A percentile compares a stretch with the other conserved stretches of the same genome.
Conservation (phyloP, 2,329 filamentous ascomycete species). For the Cercospora sesami region DNA sequence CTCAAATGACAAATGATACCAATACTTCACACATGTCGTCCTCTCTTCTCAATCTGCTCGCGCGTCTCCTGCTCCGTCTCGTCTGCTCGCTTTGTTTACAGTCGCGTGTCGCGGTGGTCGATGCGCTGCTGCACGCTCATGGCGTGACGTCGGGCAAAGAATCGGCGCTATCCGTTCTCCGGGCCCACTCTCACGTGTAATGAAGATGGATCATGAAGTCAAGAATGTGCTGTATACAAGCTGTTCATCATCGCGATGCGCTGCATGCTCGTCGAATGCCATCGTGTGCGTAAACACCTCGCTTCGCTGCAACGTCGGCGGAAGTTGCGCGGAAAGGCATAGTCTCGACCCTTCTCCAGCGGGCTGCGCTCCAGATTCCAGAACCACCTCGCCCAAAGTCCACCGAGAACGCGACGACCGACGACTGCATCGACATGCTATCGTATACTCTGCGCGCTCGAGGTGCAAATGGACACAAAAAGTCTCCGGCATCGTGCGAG, state of each 20-base stretch:
- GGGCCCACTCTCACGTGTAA: neutral
- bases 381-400: neutral
- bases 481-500: neutral
- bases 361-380: neutral
- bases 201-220: neutral
- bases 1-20: conserved; percentile 33
- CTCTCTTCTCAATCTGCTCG: neutral
- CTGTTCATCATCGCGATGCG: neutral
- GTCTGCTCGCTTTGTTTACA: conserved; percentile 22
- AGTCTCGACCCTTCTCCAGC: neutral
- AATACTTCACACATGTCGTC: conserved; percentile 20
- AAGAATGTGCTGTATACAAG: neutral
- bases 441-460: neutral
- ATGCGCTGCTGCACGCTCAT: neutral
- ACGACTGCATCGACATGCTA: neutral
- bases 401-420: neutral
- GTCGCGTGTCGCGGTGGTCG: conserved; percentile 12
- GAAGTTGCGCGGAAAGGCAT: neutral
- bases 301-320: neutral
- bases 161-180: conserved; percentile 1
- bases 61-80: conserved; percentile 8
- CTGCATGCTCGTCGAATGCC: neutral
- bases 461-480: too few relatives aligned
- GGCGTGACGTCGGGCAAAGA: conserved; percentile 12
- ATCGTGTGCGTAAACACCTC: neutral